These are phyloP conservation scores for Ilyonectria mors-panacis DNA, from an alignment of 2,329 filamentous ascomycete species.

Conservation along the genomic window DNA sequence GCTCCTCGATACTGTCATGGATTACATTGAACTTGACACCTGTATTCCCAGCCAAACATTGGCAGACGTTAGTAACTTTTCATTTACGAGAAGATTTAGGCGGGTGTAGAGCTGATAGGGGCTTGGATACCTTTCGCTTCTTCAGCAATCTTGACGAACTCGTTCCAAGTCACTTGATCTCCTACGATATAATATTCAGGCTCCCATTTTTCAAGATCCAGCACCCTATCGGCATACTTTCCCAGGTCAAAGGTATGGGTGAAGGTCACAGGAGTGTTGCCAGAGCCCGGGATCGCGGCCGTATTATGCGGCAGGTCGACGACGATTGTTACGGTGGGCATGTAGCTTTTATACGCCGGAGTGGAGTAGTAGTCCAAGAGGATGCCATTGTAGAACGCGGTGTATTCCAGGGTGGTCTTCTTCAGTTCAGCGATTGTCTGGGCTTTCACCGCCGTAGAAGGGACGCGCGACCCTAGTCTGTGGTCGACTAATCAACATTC, in stretches of 20 bases:
- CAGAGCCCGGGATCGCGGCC: conserved; percentile 7
- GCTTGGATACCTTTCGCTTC: conserved; percentile 9
- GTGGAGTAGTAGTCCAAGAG: not conserved
- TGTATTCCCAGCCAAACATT: not conserved
- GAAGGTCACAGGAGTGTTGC: conserved; percentile 10
- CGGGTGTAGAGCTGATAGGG: not conserved
- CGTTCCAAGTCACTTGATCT: conserved; percentile 18
- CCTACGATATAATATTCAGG: conserved; percentile 12
- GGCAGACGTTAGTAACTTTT: not conserved
- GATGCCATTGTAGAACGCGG: not conserved
- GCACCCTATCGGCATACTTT: not conserved
- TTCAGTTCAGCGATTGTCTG: conserved; percentile 1
- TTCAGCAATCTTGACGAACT: conserved; percentile 9
- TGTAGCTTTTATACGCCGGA: not conserved
- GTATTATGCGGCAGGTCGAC: conserved; percentile 10
- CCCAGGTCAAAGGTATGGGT: conserved; percentile 16
- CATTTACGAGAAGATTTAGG: not conserved
- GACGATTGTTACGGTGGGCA: not conserved
- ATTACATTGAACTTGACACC: conserved; percentile 7
- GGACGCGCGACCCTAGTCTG: not conserved
- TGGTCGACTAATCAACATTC: too few species aligned
- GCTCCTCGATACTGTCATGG: conserved; percentile 3
- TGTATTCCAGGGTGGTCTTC: conserved; percentile 2
- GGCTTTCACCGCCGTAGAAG: not conserved
- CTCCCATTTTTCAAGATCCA: not conserved